Evolutionary conservation across 108 stramenopile genomes (phyloP), one percentile per base, ranked within the genome.

Genomic region (Cyclotella sp.): DNA sequence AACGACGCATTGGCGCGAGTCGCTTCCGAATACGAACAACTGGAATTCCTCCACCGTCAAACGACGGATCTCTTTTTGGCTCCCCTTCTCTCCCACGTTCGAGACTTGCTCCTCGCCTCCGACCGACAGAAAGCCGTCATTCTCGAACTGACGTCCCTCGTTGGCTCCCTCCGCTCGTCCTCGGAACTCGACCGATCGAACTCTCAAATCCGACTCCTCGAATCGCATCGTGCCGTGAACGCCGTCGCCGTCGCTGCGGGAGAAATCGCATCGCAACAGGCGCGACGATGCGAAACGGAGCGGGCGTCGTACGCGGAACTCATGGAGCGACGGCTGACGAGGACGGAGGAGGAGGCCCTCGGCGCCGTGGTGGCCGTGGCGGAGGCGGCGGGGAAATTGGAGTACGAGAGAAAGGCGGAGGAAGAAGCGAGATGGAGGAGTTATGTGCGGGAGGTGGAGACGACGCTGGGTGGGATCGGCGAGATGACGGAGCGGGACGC

Each of bases 321-420:
- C 8, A 80, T 80, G 79, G 72, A 80, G 19, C n/a, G 14, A 10
- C 24, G 52, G 26, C 19, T 80, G 51, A 57, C 65, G 18, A 53
- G 58, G 41, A 46, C 73, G 45, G 79, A 80, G 53, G 79, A 73
- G 19, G 72, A 80, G 62, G 79, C 79, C 5, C 16, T 73, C 0
- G 79, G 79, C 24, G 79, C 79, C 28, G 79, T 80, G 16, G 34
- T 54, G 16, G 79, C 79, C 0, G 79, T 80, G 15, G 67, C 79
- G 27, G 67, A 63, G 53, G 79, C 79, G 34, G 67, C 79, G 28
- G 79, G 79, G 22, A 67, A 73, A 40, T 27, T 80, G 18, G 79
- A 80, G 19, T 73, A 68, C n/a, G 72, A 73, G 45, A 68, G 79
- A n/a, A 80, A 80, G 59, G 16, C 52, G 0, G 79, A 80, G 51